A percentile compares a stretch with the other conserved stretches of the same genome.
Conservation (phyloP, 169 alveolate species). For the Cryptosporidium baileyi region DNA sequence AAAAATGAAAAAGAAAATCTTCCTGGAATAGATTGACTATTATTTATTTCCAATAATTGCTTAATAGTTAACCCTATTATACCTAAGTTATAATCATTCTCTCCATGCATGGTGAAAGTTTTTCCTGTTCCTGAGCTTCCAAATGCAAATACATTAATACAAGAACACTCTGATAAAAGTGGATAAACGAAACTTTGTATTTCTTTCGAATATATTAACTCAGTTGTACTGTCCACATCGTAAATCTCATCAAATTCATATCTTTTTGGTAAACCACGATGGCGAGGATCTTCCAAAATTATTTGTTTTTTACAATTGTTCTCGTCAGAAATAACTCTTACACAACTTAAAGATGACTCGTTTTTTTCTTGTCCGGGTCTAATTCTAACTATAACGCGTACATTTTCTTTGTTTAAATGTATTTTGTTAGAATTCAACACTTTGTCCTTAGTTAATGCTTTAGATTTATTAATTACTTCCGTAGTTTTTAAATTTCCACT, state of each 20-base stretch:
- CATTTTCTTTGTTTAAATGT: slow-evolving; percentile 57
- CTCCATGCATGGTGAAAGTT: slow-evolving; percentile 73
- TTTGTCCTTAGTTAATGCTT: not conserved
- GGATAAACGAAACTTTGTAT: slow-evolving; percentile 20
- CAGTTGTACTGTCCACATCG: slow-evolving; percentile 9
- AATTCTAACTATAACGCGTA: slow-evolving; percentile 50
- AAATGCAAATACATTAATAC: slow-evolving; percentile 71
- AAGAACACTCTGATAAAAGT: slow-evolving; percentile 37
- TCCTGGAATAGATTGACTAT: slow-evolving; percentile 14
- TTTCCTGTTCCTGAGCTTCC: slow-evolving; percentile 75
- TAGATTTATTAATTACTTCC: not conserved
- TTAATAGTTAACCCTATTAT: slow-evolving; percentile 47
- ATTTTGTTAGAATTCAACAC: slow-evolving; percentile 11
- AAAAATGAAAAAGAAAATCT: slow-evolving; percentile 70
- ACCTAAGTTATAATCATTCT: not conserved
- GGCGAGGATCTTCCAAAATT: slow-evolving; percentile 71
- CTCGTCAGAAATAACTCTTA: not conserved
- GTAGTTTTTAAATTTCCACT: not conserved
- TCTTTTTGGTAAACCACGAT: slow-evolving; percentile 68
- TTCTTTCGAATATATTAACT: slow-evolving; percentile 23
- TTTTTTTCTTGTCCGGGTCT: slow-evolving; percentile 10
- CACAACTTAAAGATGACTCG: slow-evolving; percentile 24
- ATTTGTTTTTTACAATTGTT: not conserved
- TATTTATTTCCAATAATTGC: slow-evolving; percentile 20
- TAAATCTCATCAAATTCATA: slow-evolving; percentile 67